Percentiles rank a stretch among this genome's conserved stretches.
Conservation (phyloP, 148 eudicot species). For the Rhododendron ferrugineum region DNA sequence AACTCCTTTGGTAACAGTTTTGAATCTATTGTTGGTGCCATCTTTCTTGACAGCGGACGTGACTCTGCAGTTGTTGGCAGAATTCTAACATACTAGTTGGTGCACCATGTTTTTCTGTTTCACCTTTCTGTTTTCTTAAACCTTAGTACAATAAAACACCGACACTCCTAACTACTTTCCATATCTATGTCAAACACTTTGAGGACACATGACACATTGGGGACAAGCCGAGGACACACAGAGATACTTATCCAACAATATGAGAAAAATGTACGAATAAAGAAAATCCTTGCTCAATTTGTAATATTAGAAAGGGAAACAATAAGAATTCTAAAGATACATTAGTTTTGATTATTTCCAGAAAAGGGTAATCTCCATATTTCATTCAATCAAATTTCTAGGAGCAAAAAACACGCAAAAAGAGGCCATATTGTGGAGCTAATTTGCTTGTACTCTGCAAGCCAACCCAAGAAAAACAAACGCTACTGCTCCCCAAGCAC, state of each 20-base stretch:
- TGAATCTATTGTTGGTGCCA: conserved; percentile 93
- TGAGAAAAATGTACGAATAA: too few relatives aligned
- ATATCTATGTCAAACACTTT: neutral
- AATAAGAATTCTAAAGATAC: too few relatives aligned
- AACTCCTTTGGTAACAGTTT: conserved; percentile 91
- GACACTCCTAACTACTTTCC: neutral
- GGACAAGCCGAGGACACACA: neutral
- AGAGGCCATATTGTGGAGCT: neutral
- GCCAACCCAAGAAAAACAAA: neutral
- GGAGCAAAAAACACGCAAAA: neutral
- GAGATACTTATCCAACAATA: too few relatives aligned
- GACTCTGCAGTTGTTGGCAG: conserved; percentile 65
- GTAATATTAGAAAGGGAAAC: too few relatives aligned
- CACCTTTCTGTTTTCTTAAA: neutral
- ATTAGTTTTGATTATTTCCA: neutral
- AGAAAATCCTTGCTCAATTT: too few relatives aligned
- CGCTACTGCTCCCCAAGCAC: neutral
- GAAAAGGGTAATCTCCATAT: neutral
- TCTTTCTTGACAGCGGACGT: conserved; percentile 74
- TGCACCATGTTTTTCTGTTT: neutral
- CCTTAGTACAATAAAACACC: neutral
- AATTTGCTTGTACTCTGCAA: neutral
- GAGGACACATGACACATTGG: neutral
- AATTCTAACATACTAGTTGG: neutral
- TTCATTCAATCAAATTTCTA: neutral